Conservation (phyloP, 805 yeast species). For the Geotrichum ghanense region DNA sequence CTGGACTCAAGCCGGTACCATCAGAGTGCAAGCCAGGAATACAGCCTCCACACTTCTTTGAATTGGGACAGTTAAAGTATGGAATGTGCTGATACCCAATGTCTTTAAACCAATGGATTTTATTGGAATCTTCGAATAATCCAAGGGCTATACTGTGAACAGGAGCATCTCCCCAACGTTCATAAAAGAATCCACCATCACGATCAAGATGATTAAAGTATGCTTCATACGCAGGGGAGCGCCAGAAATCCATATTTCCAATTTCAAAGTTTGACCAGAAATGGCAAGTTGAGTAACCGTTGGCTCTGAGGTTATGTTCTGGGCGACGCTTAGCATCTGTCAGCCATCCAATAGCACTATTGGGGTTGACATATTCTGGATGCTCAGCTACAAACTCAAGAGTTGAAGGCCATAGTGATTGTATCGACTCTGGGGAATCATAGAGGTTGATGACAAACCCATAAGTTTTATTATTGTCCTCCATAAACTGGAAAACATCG, state of each 20-base stretch:
- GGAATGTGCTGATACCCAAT: slow-evolving; percentile 73
- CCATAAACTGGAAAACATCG: slow-evolving; percentile 68
- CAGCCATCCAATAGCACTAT: slow-evolving; percentile 51
- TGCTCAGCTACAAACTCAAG: slow-evolving; percentile 42
- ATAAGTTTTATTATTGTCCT: slow-evolving; percentile 52
- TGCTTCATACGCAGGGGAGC: slow-evolving; percentile 51
- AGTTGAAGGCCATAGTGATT: slow-evolving; percentile 60
- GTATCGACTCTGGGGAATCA: slow-evolving; percentile 56
- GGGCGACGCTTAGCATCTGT: slow-evolving; percentile 40
- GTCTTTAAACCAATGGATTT: slow-evolving; percentile 80
- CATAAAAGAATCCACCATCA: slow-evolving; percentile 76
- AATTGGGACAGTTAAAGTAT: slow-evolving; percentile 57
- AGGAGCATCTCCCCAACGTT: slow-evolving; percentile 92
- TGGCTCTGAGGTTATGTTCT: slow-evolving; percentile 36
- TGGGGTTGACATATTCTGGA: slow-evolving; percentile 47
- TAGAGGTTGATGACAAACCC: slow-evolving; percentile 63
- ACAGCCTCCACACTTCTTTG: slow-evolving; percentile 41
- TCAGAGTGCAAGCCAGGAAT: slow-evolving; percentile 42
- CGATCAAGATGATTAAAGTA: slow-evolving; percentile 57
- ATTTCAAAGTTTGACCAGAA: slow-evolving; percentile 89
- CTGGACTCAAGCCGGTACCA: slow-evolving; percentile 42
- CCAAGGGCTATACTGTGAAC: slow-evolving; percentile 71
- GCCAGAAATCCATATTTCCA: slow-evolving; percentile 69
- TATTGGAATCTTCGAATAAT: slow-evolving; percentile 54
- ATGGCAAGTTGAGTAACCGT: slow-evolving; percentile 56